Evolutionary conservation across 1,139 yeast genomes (phyloP).

Genomic region (Barnettozyma hawaiiensis): DNA sequence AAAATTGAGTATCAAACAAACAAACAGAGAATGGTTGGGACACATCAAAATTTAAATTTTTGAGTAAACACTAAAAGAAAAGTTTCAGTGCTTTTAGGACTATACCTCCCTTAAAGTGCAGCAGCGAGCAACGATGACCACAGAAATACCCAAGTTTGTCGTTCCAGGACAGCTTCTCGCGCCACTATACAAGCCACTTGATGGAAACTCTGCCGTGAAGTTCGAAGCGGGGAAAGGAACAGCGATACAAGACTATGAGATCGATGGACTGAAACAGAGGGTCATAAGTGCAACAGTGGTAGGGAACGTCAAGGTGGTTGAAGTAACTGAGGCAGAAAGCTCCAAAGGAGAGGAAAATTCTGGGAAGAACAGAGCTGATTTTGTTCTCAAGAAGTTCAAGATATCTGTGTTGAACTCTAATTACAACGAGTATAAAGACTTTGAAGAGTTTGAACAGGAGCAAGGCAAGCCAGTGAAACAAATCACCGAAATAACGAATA

Average conservation of each 20-base stretch:
- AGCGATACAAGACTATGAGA: constrained; percentile 24
- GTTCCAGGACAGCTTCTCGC: constrained; percentile 74
- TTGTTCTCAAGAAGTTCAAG: constrained; percentile 16
- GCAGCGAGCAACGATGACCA: constrained; percentile 12
- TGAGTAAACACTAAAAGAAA: too few species aligned
- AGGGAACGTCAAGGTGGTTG: constrained; percentile 46
- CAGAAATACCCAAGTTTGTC: constrained; percentile 34
- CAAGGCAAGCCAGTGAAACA: constrained; percentile 11
- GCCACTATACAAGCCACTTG: constrained; percentile 32
- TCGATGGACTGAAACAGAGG: constrained; percentile 23
- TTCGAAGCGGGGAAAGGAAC: constrained; percentile 47
- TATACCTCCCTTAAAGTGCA: neutral
- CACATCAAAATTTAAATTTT: constrained; percentile 1
- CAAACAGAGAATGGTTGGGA: neutral
- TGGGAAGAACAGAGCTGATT: constrained; percentile 8
- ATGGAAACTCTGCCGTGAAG: constrained; percentile 29
- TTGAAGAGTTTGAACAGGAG: constrained; percentile 15
- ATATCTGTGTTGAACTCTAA: constrained; percentile 19
- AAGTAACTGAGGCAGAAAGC: constrained; percentile 19
- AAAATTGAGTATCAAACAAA: neutral
- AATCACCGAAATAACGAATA: constrained; percentile 30
- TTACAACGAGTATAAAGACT: constrained; percentile 17
- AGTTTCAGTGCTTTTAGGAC: too few species aligned
- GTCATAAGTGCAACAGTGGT: constrained; percentile 64
- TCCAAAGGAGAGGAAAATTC: constrained; percentile 12